Percentiles rank a stretch among this genome's conserved stretches.
Conservation (phyloP, 1,139 yeast genomes). For the Hemisphaericaspora xylofermentans region DNA sequence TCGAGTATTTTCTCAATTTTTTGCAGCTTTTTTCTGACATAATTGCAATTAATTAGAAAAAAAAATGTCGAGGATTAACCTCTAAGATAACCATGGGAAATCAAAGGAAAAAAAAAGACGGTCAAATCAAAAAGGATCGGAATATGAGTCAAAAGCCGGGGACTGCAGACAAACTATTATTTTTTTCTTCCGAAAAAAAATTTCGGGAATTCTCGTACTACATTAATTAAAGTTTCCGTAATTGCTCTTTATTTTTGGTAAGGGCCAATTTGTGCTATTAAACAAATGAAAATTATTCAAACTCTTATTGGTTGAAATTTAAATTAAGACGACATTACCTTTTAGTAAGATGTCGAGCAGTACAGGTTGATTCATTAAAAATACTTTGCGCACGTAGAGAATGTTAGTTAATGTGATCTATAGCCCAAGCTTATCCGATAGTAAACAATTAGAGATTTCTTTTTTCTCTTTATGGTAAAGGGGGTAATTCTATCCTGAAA, state of each 20-base stretch:
- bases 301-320: neutral
- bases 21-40: too few relatives aligned
- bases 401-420: neutral
- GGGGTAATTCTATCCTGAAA: neutral
- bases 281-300: neutral
- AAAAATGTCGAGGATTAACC: too few relatives aligned
- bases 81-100: neutral
- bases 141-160: slow-evolving; percentile 1
- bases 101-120: neutral
- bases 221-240: too few relatives aligned
- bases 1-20: neutral
- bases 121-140: neutral
- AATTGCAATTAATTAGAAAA: too few relatives aligned
- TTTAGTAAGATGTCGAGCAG: neutral
- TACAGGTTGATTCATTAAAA: neutral
- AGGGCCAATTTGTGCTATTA: too few relatives aligned
- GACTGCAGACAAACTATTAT: neutral
- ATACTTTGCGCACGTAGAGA: too few relatives aligned
- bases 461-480: neutral
- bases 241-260: too few relatives aligned
- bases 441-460: neutral
- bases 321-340: neutral
- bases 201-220: too few relatives aligned
- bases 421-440: neutral
- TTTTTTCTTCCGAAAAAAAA: neutral